Evolutionary conservation across 179 eudicot genomes (phyloP), one percentile per base, ranked within the genome.

Genomic region (Patellifolia procumbens): DNA sequence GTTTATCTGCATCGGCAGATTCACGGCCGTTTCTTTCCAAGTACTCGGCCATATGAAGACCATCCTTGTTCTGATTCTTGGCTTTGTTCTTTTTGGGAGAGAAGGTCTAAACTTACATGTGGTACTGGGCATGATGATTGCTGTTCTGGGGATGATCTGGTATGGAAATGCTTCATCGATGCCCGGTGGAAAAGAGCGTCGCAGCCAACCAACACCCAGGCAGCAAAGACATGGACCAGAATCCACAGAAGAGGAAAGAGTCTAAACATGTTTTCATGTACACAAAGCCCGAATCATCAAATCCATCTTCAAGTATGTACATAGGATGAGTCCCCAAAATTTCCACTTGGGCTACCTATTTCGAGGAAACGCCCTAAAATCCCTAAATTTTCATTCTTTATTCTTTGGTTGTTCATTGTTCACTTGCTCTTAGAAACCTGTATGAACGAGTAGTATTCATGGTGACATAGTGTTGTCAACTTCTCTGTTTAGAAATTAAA

Each of bases 41-140:
- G 85, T 83, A 59, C 78, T 83, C 12, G 80, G 85, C 59, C 85
- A 83, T 68, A 83, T 83, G 85, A 83, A 83, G 80, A 83, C 85
- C 0, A 79, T 83, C 73, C 80, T 83, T 22, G 85, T 79, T 31
- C 12, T 83, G 66, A 72, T 83, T 61, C 80, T 83, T 32, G 85
- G 85, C 28, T 83, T 79, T 46, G 35, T 80, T 56, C 79, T 83
- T 4, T 83, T 83, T 7, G 86, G 86, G 20, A 83, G 60, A 76
- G 86, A 76, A 43, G 86, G 83, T 68, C 78, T 83, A n/a, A 83
- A 83, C 53, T 19, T 68, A 11, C 86, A 83, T 1, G 83, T 83
- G 55, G 80, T 83, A 10, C 24, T 83, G 6, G 86, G 86, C 35
- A 83, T 83, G 86, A 52, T 83, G 19, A 83, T 83, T 19, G 83